phyloP scores from a whole-genome alignment of 2,329 filamentous ascomycete genomes.

The Acephala macrosclerotiorum region DNA sequence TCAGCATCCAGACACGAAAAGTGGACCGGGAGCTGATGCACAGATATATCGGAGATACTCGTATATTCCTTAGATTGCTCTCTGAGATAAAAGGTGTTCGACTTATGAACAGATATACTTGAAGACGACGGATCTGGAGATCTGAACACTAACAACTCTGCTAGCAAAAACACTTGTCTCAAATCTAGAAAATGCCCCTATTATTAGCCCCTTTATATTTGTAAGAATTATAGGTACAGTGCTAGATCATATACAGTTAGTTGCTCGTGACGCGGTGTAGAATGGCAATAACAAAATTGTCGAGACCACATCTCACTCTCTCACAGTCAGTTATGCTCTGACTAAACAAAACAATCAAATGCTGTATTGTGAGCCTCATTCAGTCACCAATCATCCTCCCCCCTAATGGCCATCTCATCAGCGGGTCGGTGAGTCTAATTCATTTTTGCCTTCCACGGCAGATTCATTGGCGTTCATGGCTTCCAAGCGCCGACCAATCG shows the following conservation, averaged over 20 bases:
- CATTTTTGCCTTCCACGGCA: neutral
- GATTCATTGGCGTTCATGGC: constrained; percentile 24
- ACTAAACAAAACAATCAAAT: constrained; percentile 10
- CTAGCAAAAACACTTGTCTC: too few relatives aligned
- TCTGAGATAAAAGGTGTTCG: neutral
- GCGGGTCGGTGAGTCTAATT: neutral
- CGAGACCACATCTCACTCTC: neutral
- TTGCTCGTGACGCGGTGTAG: neutral
- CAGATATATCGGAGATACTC: neutral
- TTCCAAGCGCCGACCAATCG: constrained; percentile 31
- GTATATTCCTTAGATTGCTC: neutral
- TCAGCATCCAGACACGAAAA: neutral
- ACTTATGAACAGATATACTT: neutral
- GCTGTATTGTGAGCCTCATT: neutral
- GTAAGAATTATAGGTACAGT: neutral
- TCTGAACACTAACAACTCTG: neutral
- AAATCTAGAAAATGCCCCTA: neutral
- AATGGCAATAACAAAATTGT: neutral
- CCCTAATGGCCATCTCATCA: neutral
- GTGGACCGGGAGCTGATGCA: neutral
- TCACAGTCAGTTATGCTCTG: neutral
- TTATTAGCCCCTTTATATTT: neutral
- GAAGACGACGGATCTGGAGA: neutral
- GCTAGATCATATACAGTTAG: neutral
- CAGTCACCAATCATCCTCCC: constrained; percentile 10